Evolutionary conservation across 1,284 basidiomycete genomes (phyloP), one percentile per base, ranked within the genome.

Genomic region (Ganoderma boninense): DNA sequence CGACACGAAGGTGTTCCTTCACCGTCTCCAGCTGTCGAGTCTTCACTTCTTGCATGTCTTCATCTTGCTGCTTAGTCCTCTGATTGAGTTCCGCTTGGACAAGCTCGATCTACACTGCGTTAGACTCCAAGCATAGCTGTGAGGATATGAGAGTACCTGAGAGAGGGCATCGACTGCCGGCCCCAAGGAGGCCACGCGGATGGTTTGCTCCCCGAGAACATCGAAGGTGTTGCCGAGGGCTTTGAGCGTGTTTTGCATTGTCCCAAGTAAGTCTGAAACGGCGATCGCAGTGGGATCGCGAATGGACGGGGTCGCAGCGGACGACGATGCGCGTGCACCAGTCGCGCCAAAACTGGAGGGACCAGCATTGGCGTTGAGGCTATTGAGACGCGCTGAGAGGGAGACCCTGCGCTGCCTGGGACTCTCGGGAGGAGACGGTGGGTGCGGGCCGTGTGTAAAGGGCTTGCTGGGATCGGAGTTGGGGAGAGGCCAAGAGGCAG

Each of bases 161-260:
- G 84, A 79, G 0, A 80, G 74, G 0, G 84, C 82, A 65, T 85
- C 84, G 44, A 87, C 81, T 16, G 84, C 83, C 8, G 86, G 82
- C 10, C 80, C 82, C 29, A 87, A 70, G n/a, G 79, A 77, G 0
- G 84, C 81, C 54, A 87, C 78, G 49, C 80, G 83, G 46, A 82
- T 80, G 0, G 84, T 84, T 67, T 88, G 87, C 11, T 79, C 78
- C 0, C 83, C 85, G 8, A 89, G 77, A 4, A 79, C 78, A 52
- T 85, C 83, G 73, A 87, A 85, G 0, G 86, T 85, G 8, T 76
- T 73, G 1, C 82, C 80, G 57, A 88, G 78, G 0, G 79, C 76
- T 1, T 72, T 71, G 2, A 87, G 72, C 4, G 85, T 83, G 14
- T 77, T 77, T 68, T 85, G 85, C 82, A 87, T 84, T 0, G 83